Evolutionary conservation across 192 early-diverging fungal species (phyloP), one percentile per base, ranked within the genome.

Genomic region (Coemansia sp.): DNA sequence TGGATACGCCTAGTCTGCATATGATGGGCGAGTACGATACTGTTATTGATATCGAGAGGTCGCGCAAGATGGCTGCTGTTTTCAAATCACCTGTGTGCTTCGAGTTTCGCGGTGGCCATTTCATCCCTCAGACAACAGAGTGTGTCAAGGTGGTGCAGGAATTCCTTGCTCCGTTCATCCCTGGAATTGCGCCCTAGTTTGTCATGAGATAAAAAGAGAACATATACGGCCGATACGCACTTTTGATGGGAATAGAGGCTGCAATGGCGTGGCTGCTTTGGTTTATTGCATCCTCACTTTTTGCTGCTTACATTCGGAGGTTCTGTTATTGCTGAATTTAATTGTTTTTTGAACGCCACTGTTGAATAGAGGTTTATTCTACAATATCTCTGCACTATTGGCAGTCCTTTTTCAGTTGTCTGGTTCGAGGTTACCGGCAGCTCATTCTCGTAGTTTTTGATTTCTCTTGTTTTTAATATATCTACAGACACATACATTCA

Each of bases 41-140:
- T 17, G 80, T 83, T 8, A 61, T 83, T 15, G 56, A 51, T 41
- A 67, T 64, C 43, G 66, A 66, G 22, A 62, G 66, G 51, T 71
- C 75, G 9, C 58, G 45, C 17, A 32, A 67, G 62, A 45, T 76
- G 14, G 62, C 57, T 32, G 18, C 36, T 9, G 39, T 51, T 18
- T 83, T 83, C 57, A 66, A 48, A 22, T 20, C 38, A 28, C 80
- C 80, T 0, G 68, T 70, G 15, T 51, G 71, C 4, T 83, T 77
- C 39, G 80, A 83, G 75, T 77, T 77, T 70, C 71, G 71, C 14
- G 80, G 80, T 32, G 80, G 80, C 36, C 80, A 83, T 61, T 83
- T 74, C 57, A 74, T 83, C 35, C 80, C 80, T 2, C 74, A 74
- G 69, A 74, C 75, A 15, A 68, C 75, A 5, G 51, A 77, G 22